Conservation (phyloP, 176 grass and related monocot species). For the Oryza punctata region DNA sequence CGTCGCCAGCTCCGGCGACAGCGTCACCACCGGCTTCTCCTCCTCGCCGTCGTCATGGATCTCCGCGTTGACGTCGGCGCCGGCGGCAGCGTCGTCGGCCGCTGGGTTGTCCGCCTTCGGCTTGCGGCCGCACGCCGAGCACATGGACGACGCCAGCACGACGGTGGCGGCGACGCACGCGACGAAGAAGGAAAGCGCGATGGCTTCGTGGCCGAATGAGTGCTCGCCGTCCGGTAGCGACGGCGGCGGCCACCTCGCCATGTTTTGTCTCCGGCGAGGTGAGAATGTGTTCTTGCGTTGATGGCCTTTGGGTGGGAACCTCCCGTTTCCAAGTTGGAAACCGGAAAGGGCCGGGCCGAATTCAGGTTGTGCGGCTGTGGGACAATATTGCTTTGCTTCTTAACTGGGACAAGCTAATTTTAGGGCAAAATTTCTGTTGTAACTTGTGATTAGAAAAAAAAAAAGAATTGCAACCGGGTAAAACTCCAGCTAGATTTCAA, state of each 20-base stretch:
- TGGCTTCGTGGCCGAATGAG: conserved; percentile 30
- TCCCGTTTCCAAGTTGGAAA: conserved; percentile 56
- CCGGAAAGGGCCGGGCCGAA: conserved; percentile 30
- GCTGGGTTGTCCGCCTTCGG: conserved; percentile 42
- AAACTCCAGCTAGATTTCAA: not conserved
- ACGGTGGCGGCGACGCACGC: conserved; percentile 61
- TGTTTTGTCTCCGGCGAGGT: conserved; percentile 36
- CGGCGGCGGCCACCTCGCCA: conserved; percentile 62
- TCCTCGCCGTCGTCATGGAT: not conserved
- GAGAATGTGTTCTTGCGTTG: conserved; percentile 14
- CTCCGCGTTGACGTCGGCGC: conserved; percentile 5
- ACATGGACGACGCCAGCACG: conserved; percentile 59
- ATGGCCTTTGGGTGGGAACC: conserved; percentile 7
- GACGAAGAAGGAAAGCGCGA: conserved; percentile 49
- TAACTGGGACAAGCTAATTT: conserved; percentile 58
- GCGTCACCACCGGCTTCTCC: conserved; percentile 45
- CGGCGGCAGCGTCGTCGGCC: not conserved
- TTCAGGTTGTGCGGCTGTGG: conserved; percentile 45
- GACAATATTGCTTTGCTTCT: conserved; percentile 31
- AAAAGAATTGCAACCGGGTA: conserved; percentile 20
- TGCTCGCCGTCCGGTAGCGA: conserved; percentile 22
- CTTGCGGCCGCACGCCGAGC: conserved; percentile 74
- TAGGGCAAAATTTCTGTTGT: conserved; percentile 20
- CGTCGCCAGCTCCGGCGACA: conserved; percentile 56
- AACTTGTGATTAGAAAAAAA: conserved; percentile 4